Evolutionary conservation across 345 rosid species (phyloP).

Genomic region (Laguncularia racemosa): DNA sequence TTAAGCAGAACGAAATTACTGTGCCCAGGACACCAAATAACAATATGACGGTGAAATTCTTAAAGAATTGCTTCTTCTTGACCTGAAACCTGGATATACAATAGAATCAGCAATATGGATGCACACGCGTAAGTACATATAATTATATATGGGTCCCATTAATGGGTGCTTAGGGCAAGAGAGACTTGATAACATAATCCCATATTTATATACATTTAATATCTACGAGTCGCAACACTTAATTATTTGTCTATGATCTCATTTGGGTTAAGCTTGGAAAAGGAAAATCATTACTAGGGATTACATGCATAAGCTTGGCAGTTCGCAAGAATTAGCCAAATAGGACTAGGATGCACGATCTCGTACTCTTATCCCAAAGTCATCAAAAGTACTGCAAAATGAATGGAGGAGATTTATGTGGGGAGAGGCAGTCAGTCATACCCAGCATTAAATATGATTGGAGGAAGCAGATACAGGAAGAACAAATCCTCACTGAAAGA

Average conservation of each 20-base stretch:
- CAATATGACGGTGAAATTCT: conserved; percentile 49
- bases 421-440: conserved; percentile 12
- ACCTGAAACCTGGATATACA: conserved; percentile 54
- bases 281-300: no score
- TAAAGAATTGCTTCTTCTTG: conserved; percentile 62
- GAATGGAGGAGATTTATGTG: background rate
- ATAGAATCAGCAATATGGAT: background rate
- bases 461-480: conserved; percentile 68
- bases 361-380: background rate
- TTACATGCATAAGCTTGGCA: no score
- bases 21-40: conserved; percentile 57
- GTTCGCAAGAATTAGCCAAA: no score
- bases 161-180: no score
- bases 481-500: conserved; percentile 53
- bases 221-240: no score
- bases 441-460: conserved; percentile 71
- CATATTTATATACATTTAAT: no score
- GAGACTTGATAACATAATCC: no score
- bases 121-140: no score
- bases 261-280: no score
- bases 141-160: no score
- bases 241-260: no score
- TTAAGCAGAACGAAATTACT: conserved; percentile 51
- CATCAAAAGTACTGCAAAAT: background rate
- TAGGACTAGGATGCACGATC: no score